phyloP scores from a whole-genome alignment of 257 asterid genomes.

The Lithospermum erythrorhizon region DNA sequence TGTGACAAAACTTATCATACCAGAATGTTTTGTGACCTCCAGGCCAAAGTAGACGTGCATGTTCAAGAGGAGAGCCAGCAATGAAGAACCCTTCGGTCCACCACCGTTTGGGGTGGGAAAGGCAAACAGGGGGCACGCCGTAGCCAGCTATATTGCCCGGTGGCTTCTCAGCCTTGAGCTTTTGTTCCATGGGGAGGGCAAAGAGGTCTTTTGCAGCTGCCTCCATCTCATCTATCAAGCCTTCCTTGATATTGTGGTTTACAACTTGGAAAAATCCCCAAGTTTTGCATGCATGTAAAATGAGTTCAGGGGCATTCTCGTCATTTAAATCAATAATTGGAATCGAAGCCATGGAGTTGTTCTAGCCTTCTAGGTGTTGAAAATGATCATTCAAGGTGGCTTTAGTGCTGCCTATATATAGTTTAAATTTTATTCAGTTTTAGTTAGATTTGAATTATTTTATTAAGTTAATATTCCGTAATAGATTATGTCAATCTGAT shows the following conservation, averaged over 20 bases:
- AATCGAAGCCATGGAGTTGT: conserved; percentile 31
- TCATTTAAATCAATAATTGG: conserved; percentile 42
- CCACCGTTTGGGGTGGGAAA: conserved; percentile 65
- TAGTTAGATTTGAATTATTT: no score
- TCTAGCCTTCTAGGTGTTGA: conserved; percentile 30
- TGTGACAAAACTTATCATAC: no score
- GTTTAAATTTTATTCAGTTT: no score
- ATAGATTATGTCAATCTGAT: no score
- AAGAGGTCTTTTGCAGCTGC: conserved; percentile 32
- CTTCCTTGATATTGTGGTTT: conserved; percentile 39
- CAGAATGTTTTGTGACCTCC: conserved; percentile 44
- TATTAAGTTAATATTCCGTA: no score
- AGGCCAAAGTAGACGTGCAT: conserved; percentile 79
- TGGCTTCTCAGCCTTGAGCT: conserved; percentile 52
- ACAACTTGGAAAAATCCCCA: conserved; percentile 74
- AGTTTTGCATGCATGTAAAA: conserved; percentile 77
- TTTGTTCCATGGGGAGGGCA: conserved; percentile 69
- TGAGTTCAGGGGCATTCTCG: conserved; percentile 24
- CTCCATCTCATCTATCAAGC: conserved; percentile 36
- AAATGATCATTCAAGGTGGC: no score
- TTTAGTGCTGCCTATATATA: no score
- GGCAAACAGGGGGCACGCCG: conserved; percentile 69
- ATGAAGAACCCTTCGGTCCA: conserved; percentile 98
- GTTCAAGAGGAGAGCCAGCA: conserved; percentile 57
- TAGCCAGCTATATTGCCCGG: conserved; percentile 55